Conservation (phyloP, 2,329 filamentous ascomycete genomes). For the Xylariaceae sp. region DNA sequence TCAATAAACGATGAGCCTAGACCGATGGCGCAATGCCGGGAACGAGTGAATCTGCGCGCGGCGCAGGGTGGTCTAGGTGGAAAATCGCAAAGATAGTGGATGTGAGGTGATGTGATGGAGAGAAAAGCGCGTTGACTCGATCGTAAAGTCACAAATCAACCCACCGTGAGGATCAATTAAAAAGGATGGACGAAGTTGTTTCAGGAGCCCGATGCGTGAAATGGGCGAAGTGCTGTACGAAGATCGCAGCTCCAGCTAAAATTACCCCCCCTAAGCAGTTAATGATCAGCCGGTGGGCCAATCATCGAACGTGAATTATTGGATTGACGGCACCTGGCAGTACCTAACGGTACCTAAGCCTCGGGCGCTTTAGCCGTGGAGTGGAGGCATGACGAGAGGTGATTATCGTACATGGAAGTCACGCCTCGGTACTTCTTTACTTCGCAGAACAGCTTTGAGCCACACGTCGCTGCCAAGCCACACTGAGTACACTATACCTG, state of each 20-base stretch:
- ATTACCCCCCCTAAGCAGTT: constrained; percentile 12
- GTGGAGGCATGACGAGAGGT: background rate
- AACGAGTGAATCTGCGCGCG: constrained; percentile 30
- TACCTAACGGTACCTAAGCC: background rate
- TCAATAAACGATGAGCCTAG: constrained; percentile 5
- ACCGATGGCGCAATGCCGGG: constrained; percentile 14
- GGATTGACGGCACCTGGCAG: background rate
- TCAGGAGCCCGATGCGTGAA: constrained; percentile 1
- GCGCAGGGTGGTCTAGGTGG: constrained; percentile 22
- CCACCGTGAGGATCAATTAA: background rate
- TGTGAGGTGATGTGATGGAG: constrained; percentile 5
- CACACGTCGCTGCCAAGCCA: background rate
- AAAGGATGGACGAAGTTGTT: constrained; percentile 8
- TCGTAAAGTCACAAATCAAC: constrained; percentile 12
- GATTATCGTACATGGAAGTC: background rate
- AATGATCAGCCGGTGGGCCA: constrained; percentile 3
- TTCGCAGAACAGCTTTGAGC: background rate
- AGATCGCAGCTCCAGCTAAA: constrained; percentile 8
- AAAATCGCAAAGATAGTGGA: constrained; percentile 14
- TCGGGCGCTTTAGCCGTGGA: too few species aligned
- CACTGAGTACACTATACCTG: background rate
- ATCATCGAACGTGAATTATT: constrained; percentile 11
- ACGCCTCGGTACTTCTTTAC: background rate
- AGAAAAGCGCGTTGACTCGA: background rate
- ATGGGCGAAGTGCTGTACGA: background rate